Base-by-base conservation (phyloP, 805 yeast species). In the Millerozyma acaciae region DNA sequence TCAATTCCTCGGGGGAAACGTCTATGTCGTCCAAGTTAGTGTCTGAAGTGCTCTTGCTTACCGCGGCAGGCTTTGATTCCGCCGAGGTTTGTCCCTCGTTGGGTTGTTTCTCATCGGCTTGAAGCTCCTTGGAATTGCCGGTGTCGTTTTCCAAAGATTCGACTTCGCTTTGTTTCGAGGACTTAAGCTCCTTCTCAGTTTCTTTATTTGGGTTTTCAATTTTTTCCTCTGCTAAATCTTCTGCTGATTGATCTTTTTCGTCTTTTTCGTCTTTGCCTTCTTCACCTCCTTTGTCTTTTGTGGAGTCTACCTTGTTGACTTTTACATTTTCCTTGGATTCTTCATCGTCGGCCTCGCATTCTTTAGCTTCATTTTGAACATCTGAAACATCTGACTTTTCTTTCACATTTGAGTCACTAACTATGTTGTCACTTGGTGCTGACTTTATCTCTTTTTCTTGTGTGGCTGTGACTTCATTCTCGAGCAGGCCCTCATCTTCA, bases 101-200 rank as follows among this genome's bases (percentile, higher is more conserved):
- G 33, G 63, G 55, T 22, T 70, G 73, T 32, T 80, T 60, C 38
- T 78, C 83, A 57, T 83, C 87, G 20, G 60, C 61, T 59, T 81
- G 84, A 35, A 82, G 73, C 34, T 71, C 79, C 16, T 62, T 57
- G 43, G 78, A 81, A 57, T 81, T 80, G 32, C 75, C 69, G 45
- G 68, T 65, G 4, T 28, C 27, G 27, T 21, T 22, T 4, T 10
- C 20, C 16, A 21, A 17, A 2, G 20, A 13, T n/a, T 19, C 30
- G 13, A 16, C 3, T 10, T 10, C 18, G 7, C 5, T 13, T 14
- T 20, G 6, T 21, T 27, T 8, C 13, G 18, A 21, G 15, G 13
- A n/a, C 17, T 19, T 20, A 21, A 8, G 7, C 26, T 9, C 3
- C 10, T 18, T 14, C 19, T 34, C 33, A 3, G 30, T 14, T 5